These are phyloP conservation scores for Aegilops speltoides DNA, from an alignment of 176 grass and related monocot genomes.

Conservation along the genomic window DNA sequence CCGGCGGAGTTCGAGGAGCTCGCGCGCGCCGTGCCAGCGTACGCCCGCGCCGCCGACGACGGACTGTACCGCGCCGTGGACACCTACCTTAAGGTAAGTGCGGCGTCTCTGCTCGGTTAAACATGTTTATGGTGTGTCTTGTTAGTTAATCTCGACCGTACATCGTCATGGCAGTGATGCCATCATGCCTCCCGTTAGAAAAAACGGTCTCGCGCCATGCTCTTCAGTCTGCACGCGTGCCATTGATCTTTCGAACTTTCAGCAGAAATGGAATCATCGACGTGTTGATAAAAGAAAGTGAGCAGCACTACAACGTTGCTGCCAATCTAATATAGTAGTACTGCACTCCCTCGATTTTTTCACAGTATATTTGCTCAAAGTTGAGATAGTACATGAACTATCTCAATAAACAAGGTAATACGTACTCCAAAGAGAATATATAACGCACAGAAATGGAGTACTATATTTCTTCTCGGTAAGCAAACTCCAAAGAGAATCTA, in stretches of 20 bases:
- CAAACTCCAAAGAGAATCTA: no score
- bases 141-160: conserved; percentile 21
- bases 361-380: neutral
- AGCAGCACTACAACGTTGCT: neutral
- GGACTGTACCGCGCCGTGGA: conserved; percentile 88
- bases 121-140: neutral
- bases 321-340: no score
- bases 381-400: no score
- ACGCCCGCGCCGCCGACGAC: conserved; percentile 66
- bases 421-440: no score
- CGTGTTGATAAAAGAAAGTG: neutral
- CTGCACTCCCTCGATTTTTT: neutral
- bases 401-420: neutral
- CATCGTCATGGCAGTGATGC: neutral
- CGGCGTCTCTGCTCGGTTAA: neutral
- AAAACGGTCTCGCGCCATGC: neutral
- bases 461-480: no score
- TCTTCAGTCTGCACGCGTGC: neutral
- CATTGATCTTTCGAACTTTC: neutral
- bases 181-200: neutral
- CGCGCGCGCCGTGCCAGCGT: conserved; percentile 54
- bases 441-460: no score
- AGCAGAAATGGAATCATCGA: neutral
- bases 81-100: conserved; percentile 86
- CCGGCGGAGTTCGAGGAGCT: conserved; percentile 79